Evolutionary conservation across 805 yeast genomes (phyloP).

Genomic region (Isabelozyma rhagii): DNA sequence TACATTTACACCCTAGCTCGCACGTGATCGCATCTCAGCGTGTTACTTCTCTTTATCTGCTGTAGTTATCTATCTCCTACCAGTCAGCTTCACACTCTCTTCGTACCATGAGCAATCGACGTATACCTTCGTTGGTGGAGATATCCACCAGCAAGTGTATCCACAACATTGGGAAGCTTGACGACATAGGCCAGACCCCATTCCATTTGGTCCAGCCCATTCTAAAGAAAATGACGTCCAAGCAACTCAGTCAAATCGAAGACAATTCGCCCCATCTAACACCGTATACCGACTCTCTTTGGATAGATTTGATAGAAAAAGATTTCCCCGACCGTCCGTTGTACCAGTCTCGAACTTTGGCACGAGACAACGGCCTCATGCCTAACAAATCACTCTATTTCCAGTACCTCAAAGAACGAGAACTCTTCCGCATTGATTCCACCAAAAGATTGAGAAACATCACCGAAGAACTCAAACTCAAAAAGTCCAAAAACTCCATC

Average conservation of each 20-base stretch:
- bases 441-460: conserved; percentile 42
- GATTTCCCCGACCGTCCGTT: conserved; percentile 49
- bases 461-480: conserved; percentile 34
- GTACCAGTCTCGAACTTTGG: not conserved
- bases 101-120: not conserved
- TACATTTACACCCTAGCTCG: not conserved
- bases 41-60: too few relatives aligned
- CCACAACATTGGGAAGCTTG: conserved; percentile 16
- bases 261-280: conserved; percentile 38
- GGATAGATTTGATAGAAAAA: conserved; percentile 42
- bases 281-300: conserved; percentile 42
- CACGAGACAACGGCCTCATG: conserved; percentile 10
- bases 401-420: conserved; percentile 38
- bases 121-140: conserved; percentile 3
- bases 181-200: conserved; percentile 26
- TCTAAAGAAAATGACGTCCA: conserved; percentile 41
- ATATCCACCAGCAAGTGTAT: conserved; percentile 10
- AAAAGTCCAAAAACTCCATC: conserved; percentile 42
- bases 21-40: too few relatives aligned
- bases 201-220: conserved; percentile 50
- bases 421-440: conserved; percentile 41
- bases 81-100: not conserved
- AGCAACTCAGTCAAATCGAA: conserved; percentile 42
- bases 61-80: not conserved
- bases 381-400: conserved; percentile 39